A percentile compares a stretch with the other conserved stretches of the same genome.
Evolutionary conservation across 805 yeast genomes (phyloP).

Genomic region (Saccharomyces jurei): DNA sequence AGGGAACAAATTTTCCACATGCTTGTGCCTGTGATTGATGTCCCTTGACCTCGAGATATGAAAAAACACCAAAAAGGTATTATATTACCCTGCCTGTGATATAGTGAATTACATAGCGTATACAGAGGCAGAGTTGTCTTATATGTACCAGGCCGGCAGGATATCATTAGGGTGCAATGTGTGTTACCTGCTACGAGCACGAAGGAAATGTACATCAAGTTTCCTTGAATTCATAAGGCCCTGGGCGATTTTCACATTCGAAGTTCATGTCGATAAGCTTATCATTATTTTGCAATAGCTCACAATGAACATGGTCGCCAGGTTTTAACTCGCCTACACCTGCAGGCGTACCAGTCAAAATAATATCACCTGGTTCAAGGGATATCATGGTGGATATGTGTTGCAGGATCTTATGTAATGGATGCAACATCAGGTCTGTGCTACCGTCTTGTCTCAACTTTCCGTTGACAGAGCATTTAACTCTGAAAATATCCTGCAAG

Average conservation of each 20-base stretch:
- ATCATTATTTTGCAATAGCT: conserved; percentile 47
- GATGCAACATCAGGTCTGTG: conserved; percentile 80
- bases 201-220: conserved; percentile 17
- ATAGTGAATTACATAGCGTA: background rate
- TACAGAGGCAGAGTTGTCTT: background rate
- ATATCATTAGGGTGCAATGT: background rate
- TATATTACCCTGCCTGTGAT: background rate
- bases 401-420: conserved; percentile 70
- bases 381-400: conserved; percentile 88
- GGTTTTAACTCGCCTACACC: conserved; percentile 84
- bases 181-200: background rate
- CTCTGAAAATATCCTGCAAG: conserved; percentile 34
- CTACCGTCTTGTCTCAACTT: conserved; percentile 61
- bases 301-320: conserved; percentile 71
- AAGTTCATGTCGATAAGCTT: conserved; percentile 41
- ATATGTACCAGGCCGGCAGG: background rate
- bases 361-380: conserved; percentile 79
- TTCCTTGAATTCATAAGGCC: conserved; percentile 49
- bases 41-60: background rate
- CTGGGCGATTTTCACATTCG: conserved; percentile 41
- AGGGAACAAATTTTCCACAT: background rate
- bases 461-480: conserved; percentile 52
- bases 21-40: background rate
- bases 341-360: conserved; percentile 94
- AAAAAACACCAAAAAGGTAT: background rate